Evolutionary conservation across 1,284 basidiomycete species (phyloP), one percentile per base, ranked within the genome.

Genomic region (Fomitopsis palustris): DNA sequence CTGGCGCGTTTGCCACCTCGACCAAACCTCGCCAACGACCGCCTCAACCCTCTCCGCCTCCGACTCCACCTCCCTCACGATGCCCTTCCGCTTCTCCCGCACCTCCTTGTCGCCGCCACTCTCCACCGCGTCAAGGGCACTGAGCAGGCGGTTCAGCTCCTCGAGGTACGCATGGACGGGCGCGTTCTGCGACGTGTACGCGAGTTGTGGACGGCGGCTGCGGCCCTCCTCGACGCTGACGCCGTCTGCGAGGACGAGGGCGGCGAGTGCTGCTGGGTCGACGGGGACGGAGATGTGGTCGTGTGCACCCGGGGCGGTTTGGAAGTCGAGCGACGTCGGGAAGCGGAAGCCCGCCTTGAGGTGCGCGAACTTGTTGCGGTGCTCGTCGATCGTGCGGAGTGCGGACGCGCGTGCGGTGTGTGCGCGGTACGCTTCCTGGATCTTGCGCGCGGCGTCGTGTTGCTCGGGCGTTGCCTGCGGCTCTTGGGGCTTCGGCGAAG

Each of bases 61-160:
- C 33, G 66, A 63, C 73, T 92, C 90, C n/a, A 93, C 81, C 49
- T 68, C 69, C 60, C 74, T 75, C 43, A 90, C 88, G 4, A 88
- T 76, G 6, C 74, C 75, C 70, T 85, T 81, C 55, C 90, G 73
- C 61, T 73, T 75, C 21, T 77, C 75, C 45, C 89, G 75, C 17
- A 92, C 81, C 2, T 71, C 72, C 56, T 74, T 70, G 60, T 85
- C 79, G 0, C 89, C 90, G 65, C 78, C 79, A 62, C 83, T 87
- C 64, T 88, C 81, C 7, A 92, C 80, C 0, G 78, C 83, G 65
- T 93, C 90, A 3, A 91, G 78, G 61, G 78, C 76, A 51, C 84
- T 79, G 31, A 92, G 75, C 14, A 92, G 71, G 55, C 81, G 81
- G 54, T 83, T 81, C 55, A 92, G 76, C 19, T 78, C 75, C 58